Base-by-base conservation (phyloP, 257 asterid species). In the Knoxia roxburghii region DNA sequence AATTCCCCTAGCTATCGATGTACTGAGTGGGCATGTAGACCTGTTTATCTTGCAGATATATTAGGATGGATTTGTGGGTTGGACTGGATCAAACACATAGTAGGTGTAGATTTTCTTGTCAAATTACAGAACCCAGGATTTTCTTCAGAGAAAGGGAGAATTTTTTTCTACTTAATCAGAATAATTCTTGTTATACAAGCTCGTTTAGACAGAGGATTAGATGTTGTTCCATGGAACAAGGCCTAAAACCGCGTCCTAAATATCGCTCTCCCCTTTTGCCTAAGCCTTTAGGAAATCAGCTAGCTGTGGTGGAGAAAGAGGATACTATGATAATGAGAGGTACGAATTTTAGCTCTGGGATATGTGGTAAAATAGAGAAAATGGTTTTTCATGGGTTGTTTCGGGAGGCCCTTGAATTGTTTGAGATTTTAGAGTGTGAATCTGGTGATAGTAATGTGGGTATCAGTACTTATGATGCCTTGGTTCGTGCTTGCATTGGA, bases 401-500 rank as follows among this genome's bases (percentile, higher is more conserved):
- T 51, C 65, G 20, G 7, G 96, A 86, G 59, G 98, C 95, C 49
- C 87, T 91, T 35, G 96, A 89, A 65, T 56, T 86, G 78, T 86
- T 91, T 72, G 93, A 91, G 73, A 77, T 89, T 72, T 76, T 89
- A 81, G 92, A 80, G 58, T 73, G 80, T 55, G 80, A 73, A 72
- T 72, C 49, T 11, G 82, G 37, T 17, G 81, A 57, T 41, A 24
- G 49, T 73, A 80, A 58, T 61, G 67, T 84, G 69, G 73, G 70
- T 33, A 54, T 11, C n/a, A 80, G 73, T 65, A 86, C 95, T 35
- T 92, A 84, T 68, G 93, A 89, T 72, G 88, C 95, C 17, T 59
- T 89, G 86, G 71, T 87, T 52, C 78, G 78, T 50, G 91, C 93
- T 54, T 87, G 97, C 71, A 86, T 92, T 68, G 88, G 86, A n/a